Base-by-base conservation (phyloP, 2,329 filamentous ascomycete genomes). In the Fusarium humuli region DNA sequence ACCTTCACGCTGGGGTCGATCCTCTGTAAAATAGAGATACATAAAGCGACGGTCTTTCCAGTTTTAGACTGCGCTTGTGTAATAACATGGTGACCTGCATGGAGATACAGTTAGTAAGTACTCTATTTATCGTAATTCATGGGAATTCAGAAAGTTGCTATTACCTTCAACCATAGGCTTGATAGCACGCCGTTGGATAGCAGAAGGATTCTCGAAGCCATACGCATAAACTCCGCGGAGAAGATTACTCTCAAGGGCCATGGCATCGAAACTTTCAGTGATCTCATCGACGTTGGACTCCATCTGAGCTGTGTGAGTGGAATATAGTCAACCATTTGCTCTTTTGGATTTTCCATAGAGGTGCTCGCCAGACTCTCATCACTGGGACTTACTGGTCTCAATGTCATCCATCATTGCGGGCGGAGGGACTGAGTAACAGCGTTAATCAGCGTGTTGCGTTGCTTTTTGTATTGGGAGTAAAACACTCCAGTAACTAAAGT, bases 251-350 rank as follows among this genome's bases (percentile, higher is more conserved):
- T 97, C 97, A 80, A 99, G 90, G 86, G 91, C 91, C 96, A 99
- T 99, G 79, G 94, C 89, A 86, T 99, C 96, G 86, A 99, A 99
- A 69, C 94, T 97, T 86, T 99, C 96, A 84, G 96, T 95, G 80
- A 95, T 94, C 90, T 98, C 94, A 90, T 99, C 95, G 87, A 98
- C 98, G 93, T 99, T 99, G 83, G 94, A 97, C 90, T 99, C 96
- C 89, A 98, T 98, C 88, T 97, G 94, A 85, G 92, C 95, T 97
- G 83, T 79, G 81, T 4, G n/a, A 20, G 7, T 20, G 18, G 3
- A 29, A 47, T 20, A 11, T 2, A 30, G 45, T 47, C 3, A 47
- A 16, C 12, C 1, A 16, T 29, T 10, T 47, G 25, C 7, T 47
- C 25, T 47, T 16, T 20, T 2, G 7, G 6, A 46, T 46, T 46